These are phyloP conservation scores for Albatrellus sp. DNA, from an alignment of 1,284 basidiomycete genomes.

Conservation along the genomic window DNA sequence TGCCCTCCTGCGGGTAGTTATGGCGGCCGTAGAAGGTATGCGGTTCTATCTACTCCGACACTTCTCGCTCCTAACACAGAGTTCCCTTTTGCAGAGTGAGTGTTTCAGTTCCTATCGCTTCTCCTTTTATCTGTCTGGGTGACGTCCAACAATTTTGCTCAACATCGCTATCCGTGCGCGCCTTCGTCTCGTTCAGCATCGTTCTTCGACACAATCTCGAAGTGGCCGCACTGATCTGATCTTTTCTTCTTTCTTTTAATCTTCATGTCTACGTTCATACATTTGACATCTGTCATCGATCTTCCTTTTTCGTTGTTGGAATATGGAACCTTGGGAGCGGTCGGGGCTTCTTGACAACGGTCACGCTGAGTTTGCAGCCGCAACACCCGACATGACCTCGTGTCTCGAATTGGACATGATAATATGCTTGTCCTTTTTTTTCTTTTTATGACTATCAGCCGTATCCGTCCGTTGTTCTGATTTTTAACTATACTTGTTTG, in stretches of 20 bases:
- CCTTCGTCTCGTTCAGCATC: constrained; percentile 23
- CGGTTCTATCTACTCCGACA: constrained; percentile 9
- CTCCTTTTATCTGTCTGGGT: constrained; percentile 15
- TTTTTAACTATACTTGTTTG: constrained; percentile 8
- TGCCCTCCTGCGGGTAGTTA: constrained; percentile 81
- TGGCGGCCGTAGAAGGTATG: constrained; percentile 87
- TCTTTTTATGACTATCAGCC: constrained; percentile 11
- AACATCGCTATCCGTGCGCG: constrained; percentile 13
- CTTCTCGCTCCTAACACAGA: constrained; percentile 7
- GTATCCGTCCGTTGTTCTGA: constrained; percentile 6
- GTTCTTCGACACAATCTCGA: constrained; percentile 31
- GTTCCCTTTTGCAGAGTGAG: constrained; percentile 51
- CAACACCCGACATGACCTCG: not conserved
- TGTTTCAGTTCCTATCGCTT: constrained; percentile 23
- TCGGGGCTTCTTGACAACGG: too few relatives aligned
- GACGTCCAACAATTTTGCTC: constrained; percentile 13
- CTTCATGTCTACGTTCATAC: constrained; percentile 1
- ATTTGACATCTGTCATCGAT: not conserved
- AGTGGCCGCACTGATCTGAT: constrained; percentile 30
- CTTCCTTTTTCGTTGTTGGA: not conserved
- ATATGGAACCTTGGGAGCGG: not conserved
- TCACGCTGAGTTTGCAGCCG: too few relatives aligned
- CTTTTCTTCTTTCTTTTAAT: constrained; percentile 7
- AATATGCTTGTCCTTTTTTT: constrained; percentile 12
- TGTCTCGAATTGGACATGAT: not conserved